phyloP scores from a whole-genome alignment of 108 stramenopile species.

The Cyclotella sp. region DNA sequence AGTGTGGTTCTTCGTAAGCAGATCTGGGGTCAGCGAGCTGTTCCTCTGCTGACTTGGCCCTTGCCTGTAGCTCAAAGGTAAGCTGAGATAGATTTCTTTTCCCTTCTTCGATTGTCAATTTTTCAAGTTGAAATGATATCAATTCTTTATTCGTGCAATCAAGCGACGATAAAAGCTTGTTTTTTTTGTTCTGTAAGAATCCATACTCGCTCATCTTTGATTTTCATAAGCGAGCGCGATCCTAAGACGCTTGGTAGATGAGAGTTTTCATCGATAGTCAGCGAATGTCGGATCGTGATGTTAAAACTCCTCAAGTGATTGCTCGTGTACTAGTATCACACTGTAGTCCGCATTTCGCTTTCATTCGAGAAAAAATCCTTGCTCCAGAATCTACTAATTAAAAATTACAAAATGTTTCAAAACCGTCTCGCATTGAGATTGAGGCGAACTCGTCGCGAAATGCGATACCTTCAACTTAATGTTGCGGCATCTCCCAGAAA shows the following conservation, averaged over 20 bases:
- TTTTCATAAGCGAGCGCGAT: slow-evolving; percentile 48
- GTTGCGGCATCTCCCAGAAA: not conserved
- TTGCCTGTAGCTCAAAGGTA: slow-evolving; percentile 65
- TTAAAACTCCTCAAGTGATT: too few species aligned
- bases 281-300: too few species aligned
- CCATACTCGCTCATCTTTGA: slow-evolving; percentile 85
- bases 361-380: too few species aligned
- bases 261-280: not conserved
- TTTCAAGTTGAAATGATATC: slow-evolving; percentile 60
- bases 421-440: too few species aligned
- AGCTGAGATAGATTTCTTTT: slow-evolving; percentile 62
- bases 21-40: slow-evolving; percentile 58
- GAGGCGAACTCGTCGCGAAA: too few species aligned
- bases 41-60: slow-evolving; percentile 66
- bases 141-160: slow-evolving; percentile 73
- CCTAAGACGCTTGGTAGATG: slow-evolving; percentile 5
- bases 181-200: slow-evolving; percentile 83
- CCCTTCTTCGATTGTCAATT: slow-evolving; percentile 65
- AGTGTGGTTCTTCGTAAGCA: slow-evolving; percentile 59
- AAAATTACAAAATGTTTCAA: too few species aligned
- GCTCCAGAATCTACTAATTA: too few species aligned
- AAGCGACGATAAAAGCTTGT: slow-evolving; percentile 60
- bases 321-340: too few species aligned
- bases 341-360: too few species aligned
- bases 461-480: too few species aligned